These are phyloP conservation scores for Venturia effusa DNA, from an alignment of 2,329 filamentous ascomycete species.

Conservation along the genomic window DNA sequence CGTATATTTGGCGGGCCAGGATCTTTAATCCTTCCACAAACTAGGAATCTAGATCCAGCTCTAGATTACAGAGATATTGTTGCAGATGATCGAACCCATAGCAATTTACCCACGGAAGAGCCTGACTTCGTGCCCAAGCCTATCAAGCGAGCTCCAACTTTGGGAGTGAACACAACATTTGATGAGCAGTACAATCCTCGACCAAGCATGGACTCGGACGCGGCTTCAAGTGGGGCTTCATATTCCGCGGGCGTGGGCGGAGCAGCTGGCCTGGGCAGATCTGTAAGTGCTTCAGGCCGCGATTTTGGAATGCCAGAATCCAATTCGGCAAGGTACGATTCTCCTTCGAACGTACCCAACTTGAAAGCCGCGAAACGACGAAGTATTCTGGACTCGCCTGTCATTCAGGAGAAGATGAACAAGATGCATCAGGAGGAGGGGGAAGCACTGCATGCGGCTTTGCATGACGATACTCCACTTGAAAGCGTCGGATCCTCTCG, in stretches of 20 bases:
- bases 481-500: slow-evolving; percentile 10
- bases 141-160: slow-evolving; percentile 41
- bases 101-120: slow-evolving; percentile 8
- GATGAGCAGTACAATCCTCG: slow-evolving; percentile 26
- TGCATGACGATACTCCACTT: slow-evolving; percentile 18
- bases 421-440: slow-evolving; percentile 44
- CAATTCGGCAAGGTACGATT: not conserved
- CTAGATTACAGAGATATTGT: slow-evolving; percentile 9
- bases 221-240: slow-evolving; percentile 2
- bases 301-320: not conserved
- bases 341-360: not conserved
- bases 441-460: slow-evolving; percentile 35
- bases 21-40: not conserved
- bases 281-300: not conserved
- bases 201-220: slow-evolving; percentile 14
- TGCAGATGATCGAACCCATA: not conserved
- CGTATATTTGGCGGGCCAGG: not conserved
- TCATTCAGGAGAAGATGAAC: slow-evolving; percentile 22
- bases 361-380: not conserved
- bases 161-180: slow-evolving; percentile 34
- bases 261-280: not conserved
- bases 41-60: not conserved
- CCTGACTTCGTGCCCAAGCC: slow-evolving; percentile 44
- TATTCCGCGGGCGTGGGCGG: not conserved
- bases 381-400: slow-evolving; percentile 1